Evolutionary conservation across 2,329 filamentous ascomycete genomes (phyloP).

Genomic region (Diplodia scrobiculata): DNA sequence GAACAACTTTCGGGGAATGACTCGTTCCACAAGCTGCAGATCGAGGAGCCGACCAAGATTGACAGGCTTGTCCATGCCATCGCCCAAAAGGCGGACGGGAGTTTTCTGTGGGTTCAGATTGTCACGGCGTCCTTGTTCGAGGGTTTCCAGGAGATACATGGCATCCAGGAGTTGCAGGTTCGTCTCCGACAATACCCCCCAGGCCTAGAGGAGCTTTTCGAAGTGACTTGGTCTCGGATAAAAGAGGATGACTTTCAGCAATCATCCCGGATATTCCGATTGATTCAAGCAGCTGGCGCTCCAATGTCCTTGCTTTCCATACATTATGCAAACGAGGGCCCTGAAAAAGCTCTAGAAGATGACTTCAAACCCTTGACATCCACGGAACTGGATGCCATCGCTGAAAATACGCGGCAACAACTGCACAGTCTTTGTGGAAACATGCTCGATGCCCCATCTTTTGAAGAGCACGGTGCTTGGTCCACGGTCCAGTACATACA

Average conservation of each 20-base stretch:
- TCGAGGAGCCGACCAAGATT: background rate
- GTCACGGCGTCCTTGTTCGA: slow-evolving; percentile 31
- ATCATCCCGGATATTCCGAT: slow-evolving; percentile 31
- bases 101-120: slow-evolving; percentile 35
- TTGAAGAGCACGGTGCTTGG: background rate
- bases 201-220: slow-evolving; percentile 32
- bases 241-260: slow-evolving; percentile 24
- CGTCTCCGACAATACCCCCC: slow-evolving; percentile 30
- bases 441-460: slow-evolving; percentile 29
- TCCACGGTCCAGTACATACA: slow-evolving; percentile 30
- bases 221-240: slow-evolving; percentile 27
- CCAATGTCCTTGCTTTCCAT: slow-evolving; percentile 31
- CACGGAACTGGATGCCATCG: background rate
- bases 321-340: slow-evolving; percentile 30
- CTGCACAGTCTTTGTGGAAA: slow-evolving; percentile 32
- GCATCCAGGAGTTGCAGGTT: slow-evolving; percentile 25
- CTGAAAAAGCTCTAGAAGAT: slow-evolving; percentile 18
- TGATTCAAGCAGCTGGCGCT: slow-evolving; percentile 20
- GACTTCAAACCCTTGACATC: slow-evolving; percentile 5
- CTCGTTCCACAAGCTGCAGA: slow-evolving; percentile 13
- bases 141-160: slow-evolving; percentile 30
- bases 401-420: slow-evolving; percentile 9
- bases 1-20: slow-evolving; percentile 4
- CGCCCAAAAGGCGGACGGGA: slow-evolving; percentile 31
- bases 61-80: slow-evolving; percentile 24